Conservation (phyloP, 108 stramenopile species). For the Parietichytrium sp. region DNA sequence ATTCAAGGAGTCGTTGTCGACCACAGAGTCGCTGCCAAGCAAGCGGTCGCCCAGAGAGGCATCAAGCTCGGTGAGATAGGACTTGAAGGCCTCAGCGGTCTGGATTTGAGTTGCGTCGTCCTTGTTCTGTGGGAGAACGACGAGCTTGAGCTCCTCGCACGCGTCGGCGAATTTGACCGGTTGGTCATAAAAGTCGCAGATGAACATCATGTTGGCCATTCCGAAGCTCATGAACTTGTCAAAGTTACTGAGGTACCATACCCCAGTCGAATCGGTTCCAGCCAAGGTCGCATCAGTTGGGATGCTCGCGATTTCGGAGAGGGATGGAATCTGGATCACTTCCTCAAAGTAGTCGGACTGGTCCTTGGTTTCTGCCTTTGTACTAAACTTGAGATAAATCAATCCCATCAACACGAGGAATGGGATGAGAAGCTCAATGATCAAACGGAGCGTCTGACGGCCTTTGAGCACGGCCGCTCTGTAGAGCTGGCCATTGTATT, state of each 20-base stretch:
- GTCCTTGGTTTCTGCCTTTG: neutral
- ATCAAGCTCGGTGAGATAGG: neutral
- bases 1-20: neutral
- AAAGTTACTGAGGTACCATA: conserved; percentile 9
- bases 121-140: neutral
- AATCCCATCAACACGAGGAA: neutral
- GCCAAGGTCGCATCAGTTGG: too few relatives aligned
- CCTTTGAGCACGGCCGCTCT: neutral
- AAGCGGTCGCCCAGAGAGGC: neutral
- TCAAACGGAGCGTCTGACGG: neutral
- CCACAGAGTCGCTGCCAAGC: neutral
- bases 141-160: neutral
- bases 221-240: neutral
- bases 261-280: neutral
- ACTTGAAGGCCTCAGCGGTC: neutral
- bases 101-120: neutral
- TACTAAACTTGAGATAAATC: neutral
- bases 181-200: neutral
- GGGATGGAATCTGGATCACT: neutral
- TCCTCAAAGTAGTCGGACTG: neutral
- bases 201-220: neutral
- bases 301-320: too few relatives aligned
- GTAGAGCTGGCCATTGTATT: too few relatives aligned
- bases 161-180: neutral
- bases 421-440: neutral